Conservation (phyloP, 495 filamentous ascomycete species). For the Daldinia caldariorum region DNA sequence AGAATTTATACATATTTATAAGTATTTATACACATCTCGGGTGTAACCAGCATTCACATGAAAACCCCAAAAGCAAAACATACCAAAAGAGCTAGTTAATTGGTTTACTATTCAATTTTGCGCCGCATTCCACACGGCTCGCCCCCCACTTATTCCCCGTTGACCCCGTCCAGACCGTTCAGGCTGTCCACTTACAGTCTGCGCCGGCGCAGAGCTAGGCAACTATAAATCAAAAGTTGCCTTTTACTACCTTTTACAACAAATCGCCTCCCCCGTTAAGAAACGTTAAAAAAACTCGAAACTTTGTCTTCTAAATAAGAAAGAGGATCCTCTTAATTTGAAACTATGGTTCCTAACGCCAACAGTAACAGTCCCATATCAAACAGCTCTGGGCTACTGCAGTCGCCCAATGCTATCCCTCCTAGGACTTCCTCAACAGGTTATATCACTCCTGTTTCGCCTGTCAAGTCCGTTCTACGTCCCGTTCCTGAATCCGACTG, state of each 20-base stretch:
- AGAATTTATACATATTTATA: neutral
- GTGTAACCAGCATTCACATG: neutral
- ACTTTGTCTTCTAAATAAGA: constrained; percentile 1
- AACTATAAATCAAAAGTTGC: constrained; percentile 17
- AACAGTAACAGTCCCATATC: constrained; percentile 19
- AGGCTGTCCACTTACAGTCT: constrained; percentile 14
- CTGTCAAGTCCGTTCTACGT: constrained; percentile 61
- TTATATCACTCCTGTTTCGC: constrained; percentile 46
- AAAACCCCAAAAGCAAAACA: neutral
- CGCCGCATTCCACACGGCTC: neutral
- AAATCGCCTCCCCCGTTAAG: neutral
- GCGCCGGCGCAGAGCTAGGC: constrained; percentile 27
- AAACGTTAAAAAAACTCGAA: neutral
- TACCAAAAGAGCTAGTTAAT: neutral
- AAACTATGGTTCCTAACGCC: constrained; percentile 33
- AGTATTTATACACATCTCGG: neutral
- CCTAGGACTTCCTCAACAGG: constrained; percentile 75
- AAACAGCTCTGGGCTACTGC: constrained; percentile 50
- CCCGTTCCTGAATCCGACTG: constrained; percentile 68
- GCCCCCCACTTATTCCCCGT: constrained; percentile 15
- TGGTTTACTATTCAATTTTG: neutral
- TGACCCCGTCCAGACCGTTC: neutral
- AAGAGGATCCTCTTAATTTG: constrained; percentile 2
- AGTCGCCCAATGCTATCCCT: constrained; percentile 75
- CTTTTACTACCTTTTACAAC: neutral